These are phyloP conservation scores for Jamesozyma piceae DNA, from an alignment of 805 yeast genomes.

Conservation along the genomic window DNA sequence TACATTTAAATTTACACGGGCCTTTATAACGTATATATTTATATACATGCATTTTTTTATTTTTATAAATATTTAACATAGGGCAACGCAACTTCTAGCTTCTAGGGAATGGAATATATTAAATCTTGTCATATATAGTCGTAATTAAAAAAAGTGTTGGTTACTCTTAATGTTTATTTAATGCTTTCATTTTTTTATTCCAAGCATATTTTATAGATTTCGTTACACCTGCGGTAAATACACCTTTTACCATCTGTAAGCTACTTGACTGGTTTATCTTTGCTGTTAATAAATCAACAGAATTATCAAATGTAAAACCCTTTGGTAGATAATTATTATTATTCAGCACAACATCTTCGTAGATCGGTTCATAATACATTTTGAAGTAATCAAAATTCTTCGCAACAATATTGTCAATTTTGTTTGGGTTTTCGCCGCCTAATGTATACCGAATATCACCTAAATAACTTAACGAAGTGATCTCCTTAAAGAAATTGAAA, in stretches of 20 bases:
- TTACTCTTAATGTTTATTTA: constrained; percentile 11
- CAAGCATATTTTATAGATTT: constrained; percentile 66
- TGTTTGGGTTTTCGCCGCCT: constrained; percentile 88
- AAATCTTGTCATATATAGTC: no score
- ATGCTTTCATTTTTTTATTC: constrained; percentile 49
- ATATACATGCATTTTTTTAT: no score
- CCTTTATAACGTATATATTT: no score
- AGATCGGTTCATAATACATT: constrained; percentile 58
- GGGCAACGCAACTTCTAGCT: no score
- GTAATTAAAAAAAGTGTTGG: no score
- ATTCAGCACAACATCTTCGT: constrained; percentile 30
- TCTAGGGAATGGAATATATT: no score
- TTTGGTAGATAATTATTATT: constrained; percentile 31
- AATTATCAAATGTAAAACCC: constrained; percentile 33
- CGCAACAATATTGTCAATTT: constrained; percentile 73
- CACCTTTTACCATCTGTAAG: constrained; percentile 71
- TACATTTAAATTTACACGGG: no score
- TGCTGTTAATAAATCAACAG: constrained; percentile 32
- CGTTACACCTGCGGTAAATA: constrained; percentile 74
- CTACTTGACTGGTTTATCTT: constrained; percentile 65
- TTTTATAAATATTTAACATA: no score
- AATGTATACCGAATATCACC: constrained; percentile 84
- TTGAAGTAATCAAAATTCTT: constrained; percentile 67
- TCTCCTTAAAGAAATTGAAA: constrained; percentile 59
- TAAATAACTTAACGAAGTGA: constrained; percentile 72